Base-by-base conservation (phyloP, 2,329 filamentous ascomycete species). In the Neoarthrinium moseri region DNA sequence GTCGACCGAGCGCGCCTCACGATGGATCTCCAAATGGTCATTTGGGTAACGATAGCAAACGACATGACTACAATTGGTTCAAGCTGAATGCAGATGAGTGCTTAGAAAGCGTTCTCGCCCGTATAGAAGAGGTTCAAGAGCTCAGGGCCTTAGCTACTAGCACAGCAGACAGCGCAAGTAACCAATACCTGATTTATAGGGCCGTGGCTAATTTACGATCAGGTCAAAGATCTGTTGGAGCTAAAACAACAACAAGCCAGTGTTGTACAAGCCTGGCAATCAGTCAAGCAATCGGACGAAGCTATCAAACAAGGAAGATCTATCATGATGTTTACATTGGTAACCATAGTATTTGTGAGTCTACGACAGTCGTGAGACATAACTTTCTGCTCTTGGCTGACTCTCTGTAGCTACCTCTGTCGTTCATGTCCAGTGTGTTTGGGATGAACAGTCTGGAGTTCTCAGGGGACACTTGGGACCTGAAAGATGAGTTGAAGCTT, bases 221-320 rank as follows among this genome's bases (percentile, higher is more conserved):
- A 69, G 64, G 53, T 73, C 33, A 63, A 67, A 30, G 66, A 69
- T 35, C 56, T 75, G 1, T 56, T 74, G 2, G 60, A 57, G 0
- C 56, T 75, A 20, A 74, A 74, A 46, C 71, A 74, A 27, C 71
- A 75, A 48, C 71, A 75, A 47, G 69, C 71, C 0, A 29, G 67
- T 30, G 66, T 74, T 1, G 61, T 74, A 4, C 68, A 75, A 48
- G 70, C 71, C 0, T 68, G 65, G 59, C 62, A 67, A 13, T 60
- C 71, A 0, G 57, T 69, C 8, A 63, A 59, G 21, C 65, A 71
- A 27, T 65, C 63, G 0, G 62, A 69, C 0, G 66, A 73, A 38
- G 67, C 62, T 1, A 63, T 69, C 5, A 63, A 60, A 7, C 71
- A 75, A 48, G 68, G 71, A 1, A 60, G 65, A 0, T 64, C 70